Evolutionary conservation across 2,329 filamentous ascomycete species (phyloP).

Genomic region (Fusarium buharicum): DNA sequence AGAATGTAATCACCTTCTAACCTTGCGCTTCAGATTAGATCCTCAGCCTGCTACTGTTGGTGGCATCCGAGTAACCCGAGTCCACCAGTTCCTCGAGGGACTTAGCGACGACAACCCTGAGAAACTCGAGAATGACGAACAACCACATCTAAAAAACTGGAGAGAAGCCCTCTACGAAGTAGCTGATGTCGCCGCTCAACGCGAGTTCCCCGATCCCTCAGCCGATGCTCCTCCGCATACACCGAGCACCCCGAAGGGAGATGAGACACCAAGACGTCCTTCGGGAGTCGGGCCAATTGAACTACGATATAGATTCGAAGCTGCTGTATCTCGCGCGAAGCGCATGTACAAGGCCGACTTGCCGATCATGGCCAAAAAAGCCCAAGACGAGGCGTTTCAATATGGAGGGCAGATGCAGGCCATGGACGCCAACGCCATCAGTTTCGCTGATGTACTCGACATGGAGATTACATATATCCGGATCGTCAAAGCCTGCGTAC

Average conservation of each 20-base stretch:
- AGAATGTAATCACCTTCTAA: neutral
- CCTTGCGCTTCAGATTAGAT: neutral
- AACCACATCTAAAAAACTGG: neutral
- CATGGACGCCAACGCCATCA: neutral
- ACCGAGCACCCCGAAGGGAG: neutral
- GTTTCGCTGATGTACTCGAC: neutral
- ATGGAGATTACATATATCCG: conserved; percentile 12
- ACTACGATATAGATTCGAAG: conserved; percentile 6
- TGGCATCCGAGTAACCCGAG: neutral
- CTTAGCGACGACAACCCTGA: conserved; percentile 8
- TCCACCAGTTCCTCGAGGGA: conserved; percentile 8
- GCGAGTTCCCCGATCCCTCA: neutral
- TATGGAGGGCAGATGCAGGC: conserved; percentile 1
- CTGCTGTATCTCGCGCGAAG: conserved; percentile 2
- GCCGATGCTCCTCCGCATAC: neutral
- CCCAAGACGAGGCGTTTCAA: conserved; percentile 15
- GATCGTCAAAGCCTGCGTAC: conserved; percentile 11
- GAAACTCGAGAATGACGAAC: neutral
- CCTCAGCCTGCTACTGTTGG: neutral
- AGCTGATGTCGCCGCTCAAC: conserved; percentile 6
- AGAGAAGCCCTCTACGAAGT: conserved; percentile 14
- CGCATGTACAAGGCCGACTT: conserved; percentile 6
- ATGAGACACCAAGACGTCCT: neutral
- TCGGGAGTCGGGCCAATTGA: conserved; percentile 1
- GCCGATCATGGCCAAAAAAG: conserved; percentile 15